Conservation (phyloP, 192 early-diverging fungal genomes). For the Geosiphon pyriformis region DNA sequence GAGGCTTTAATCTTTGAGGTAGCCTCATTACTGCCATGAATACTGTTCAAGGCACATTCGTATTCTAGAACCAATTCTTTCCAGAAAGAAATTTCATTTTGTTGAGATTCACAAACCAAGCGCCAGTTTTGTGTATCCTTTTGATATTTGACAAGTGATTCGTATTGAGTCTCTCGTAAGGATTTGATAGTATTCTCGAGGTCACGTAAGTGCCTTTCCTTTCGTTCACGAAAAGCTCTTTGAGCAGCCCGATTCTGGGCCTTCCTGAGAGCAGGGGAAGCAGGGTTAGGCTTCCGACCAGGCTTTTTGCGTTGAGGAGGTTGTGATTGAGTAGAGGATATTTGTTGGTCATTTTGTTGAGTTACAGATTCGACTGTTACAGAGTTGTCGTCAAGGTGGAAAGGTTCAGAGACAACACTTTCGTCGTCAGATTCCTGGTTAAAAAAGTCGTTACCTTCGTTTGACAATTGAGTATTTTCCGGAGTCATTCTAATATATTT, state of each 20-base stretch:
- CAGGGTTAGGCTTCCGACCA: constrained; percentile 53
- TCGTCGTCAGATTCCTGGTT: background rate
- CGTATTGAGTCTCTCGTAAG: constrained; percentile 54
- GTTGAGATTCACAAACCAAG: constrained; percentile 32
- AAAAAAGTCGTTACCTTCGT: background rate
- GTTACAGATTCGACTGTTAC: background rate
- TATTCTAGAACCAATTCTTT: constrained; percentile 42
- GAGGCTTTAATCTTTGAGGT: constrained; percentile 17
- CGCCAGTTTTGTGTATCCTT: constrained; percentile 35
- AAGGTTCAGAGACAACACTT: background rate
- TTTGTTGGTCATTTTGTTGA: background rate
- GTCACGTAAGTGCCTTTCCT: constrained; percentile 66
- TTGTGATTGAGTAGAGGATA: constrained; percentile 8
- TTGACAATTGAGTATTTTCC: background rate
- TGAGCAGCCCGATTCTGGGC: constrained; percentile 87
- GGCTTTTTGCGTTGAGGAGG: constrained; percentile 49
- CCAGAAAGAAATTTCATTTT: constrained; percentile 42
- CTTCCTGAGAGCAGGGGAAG: constrained; percentile 50
- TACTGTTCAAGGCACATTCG: constrained; percentile 33
- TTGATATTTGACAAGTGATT: constrained; percentile 30
- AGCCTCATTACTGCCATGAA: background rate
- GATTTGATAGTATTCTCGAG: constrained; percentile 69
- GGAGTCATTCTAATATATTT: background rate
- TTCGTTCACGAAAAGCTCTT: constrained; percentile 83
- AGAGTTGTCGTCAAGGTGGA: background rate